Conservation (phyloP, 2,329 filamentous ascomycete species). For the Trichoderma gracile region DNA sequence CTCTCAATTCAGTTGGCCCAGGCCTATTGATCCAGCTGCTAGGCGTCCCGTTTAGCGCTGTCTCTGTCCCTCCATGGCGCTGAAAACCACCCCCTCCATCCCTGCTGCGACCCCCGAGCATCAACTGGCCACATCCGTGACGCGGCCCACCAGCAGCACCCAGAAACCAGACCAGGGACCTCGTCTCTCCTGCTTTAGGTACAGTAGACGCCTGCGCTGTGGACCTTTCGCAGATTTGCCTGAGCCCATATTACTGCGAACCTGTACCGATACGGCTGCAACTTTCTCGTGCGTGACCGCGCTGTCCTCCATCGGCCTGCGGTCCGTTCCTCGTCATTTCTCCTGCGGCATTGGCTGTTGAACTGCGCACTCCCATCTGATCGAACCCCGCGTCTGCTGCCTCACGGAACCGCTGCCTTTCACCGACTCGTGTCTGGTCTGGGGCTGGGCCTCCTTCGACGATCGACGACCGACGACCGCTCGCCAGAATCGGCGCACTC, state of each 20-base stretch:
- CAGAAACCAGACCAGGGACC: conserved; percentile 14
- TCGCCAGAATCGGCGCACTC: conserved; percentile 17
- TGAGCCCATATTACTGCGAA: conserved; percentile 4
- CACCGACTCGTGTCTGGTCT: conserved; percentile 23
- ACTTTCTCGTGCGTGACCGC: conserved; percentile 4
- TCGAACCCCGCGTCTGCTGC: conserved; percentile 5
- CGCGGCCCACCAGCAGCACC: conserved; percentile 21
- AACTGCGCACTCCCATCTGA: neutral
- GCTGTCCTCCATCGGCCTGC: conserved; percentile 11
- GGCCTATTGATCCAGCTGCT: neutral
- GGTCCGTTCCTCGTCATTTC: conserved; percentile 2
- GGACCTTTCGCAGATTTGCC: conserved; percentile 27
- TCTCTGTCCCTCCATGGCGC: neutral
- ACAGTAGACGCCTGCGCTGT: conserved; percentile 22
- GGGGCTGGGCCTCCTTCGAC: conserved; percentile 16
- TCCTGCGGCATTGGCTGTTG: neutral
- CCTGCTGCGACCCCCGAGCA: conserved; percentile 12
- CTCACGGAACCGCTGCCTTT: conserved; percentile 1
- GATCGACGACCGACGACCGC: conserved; percentile 11
- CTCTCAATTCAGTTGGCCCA: neutral
- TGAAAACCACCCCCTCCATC: conserved; percentile 13
- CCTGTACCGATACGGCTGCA: no score
- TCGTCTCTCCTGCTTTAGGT: conserved; percentile 25
- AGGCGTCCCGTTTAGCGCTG: neutral
- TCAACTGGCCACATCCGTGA: conserved; percentile 17